These are phyloP conservation scores for Ophiostoma fasciatum DNA, from an alignment of 2,329 filamentous ascomycete genomes.

Conservation along the genomic window DNA sequence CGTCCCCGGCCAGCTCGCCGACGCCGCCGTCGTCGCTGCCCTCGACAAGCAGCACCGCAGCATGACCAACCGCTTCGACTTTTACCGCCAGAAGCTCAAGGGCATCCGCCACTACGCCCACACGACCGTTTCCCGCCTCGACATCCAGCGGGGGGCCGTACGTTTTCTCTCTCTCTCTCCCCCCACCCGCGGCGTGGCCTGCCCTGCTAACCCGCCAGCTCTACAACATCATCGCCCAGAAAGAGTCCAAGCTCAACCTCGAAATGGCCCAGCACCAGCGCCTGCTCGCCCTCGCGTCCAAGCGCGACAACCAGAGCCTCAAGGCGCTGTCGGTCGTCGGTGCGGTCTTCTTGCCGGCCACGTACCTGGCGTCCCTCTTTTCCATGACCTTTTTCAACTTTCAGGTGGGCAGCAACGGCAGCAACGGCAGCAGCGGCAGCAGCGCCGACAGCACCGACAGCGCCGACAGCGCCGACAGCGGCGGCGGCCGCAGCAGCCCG, in stretches of 20 bases:
- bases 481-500: slow-evolving; percentile 11
- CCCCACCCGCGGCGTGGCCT: not conserved
- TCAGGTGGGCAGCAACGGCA: slow-evolving; percentile 24
- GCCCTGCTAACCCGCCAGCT: slow-evolving; percentile 25
- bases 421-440: not conserved
- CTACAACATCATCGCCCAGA: slow-evolving; percentile 52
- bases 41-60: slow-evolving; percentile 34
- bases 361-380: slow-evolving; percentile 47
- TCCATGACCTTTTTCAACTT: slow-evolving; percentile 56
- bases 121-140: slow-evolving; percentile 44
- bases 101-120: slow-evolving; percentile 49
- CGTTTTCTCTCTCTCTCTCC: slow-evolving; percentile 14
- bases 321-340: slow-evolving; percentile 50
- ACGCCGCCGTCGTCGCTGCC: slow-evolving; percentile 16
- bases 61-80: slow-evolving; percentile 40
- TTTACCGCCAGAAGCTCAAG: slow-evolving; percentile 44
- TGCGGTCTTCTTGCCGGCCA: slow-evolving; percentile 47
- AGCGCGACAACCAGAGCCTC: slow-evolving; percentile 48
- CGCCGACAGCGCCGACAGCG: slow-evolving; percentile 15
- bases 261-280: slow-evolving; percentile 47
- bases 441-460: too few species aligned
- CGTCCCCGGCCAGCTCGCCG: not conserved
- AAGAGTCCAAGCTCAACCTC: slow-evolving; percentile 48
- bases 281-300: slow-evolving; percentile 42
- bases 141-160: slow-evolving; percentile 47